Percentiles rank a stretch among this genome's conserved stretches.
These are phyloP conservation scores for Meyerozyma athensensis DNA, from an alignment of 1,139 yeast species.

Conservation along the genomic window DNA sequence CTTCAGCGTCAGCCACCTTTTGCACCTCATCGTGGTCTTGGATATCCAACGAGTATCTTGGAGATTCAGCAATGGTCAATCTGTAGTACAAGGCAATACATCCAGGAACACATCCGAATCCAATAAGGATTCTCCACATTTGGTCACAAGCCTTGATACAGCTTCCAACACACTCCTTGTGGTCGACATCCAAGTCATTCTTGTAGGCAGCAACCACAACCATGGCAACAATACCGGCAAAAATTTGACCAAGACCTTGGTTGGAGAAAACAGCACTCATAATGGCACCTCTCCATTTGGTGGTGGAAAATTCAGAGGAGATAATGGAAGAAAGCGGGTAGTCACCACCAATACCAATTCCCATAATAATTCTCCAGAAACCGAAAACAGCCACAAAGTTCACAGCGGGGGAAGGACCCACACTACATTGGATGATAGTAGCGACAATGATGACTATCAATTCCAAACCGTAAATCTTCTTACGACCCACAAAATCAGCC, in stretches of 20 bases:
- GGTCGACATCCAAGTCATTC: constrained; percentile 47
- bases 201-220: constrained; percentile 71
- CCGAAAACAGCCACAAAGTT: constrained; percentile 67
- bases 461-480: constrained; percentile 82
- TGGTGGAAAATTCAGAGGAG: constrained; percentile 83
- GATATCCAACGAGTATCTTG: constrained; percentile 81
- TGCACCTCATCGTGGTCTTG: constrained; percentile 49
- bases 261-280: constrained; percentile 92
- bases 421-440: constrained; percentile 67
- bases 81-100: constrained; percentile 76
- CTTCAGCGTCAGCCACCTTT: constrained; percentile 57
- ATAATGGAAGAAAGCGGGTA: constrained; percentile 94
- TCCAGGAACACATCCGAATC: constrained; percentile 90
- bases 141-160: constrained; percentile 80
- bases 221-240: constrained; percentile 80
- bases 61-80: constrained; percentile 90
- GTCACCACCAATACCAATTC: constrained; percentile 99
- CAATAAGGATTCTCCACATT: constrained; percentile 89
- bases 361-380: constrained; percentile 79
- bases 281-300: constrained; percentile 95
- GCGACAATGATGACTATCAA: constrained; percentile 79
- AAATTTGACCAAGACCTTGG: constrained; percentile 88
- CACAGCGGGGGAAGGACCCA: constrained; percentile 67
- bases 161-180: constrained; percentile 52
- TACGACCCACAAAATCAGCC: constrained; percentile 86